Evolutionary conservation across 768 basidiomycete species (phyloP).

Genomic region (Favolaschia claudopus): DNA sequence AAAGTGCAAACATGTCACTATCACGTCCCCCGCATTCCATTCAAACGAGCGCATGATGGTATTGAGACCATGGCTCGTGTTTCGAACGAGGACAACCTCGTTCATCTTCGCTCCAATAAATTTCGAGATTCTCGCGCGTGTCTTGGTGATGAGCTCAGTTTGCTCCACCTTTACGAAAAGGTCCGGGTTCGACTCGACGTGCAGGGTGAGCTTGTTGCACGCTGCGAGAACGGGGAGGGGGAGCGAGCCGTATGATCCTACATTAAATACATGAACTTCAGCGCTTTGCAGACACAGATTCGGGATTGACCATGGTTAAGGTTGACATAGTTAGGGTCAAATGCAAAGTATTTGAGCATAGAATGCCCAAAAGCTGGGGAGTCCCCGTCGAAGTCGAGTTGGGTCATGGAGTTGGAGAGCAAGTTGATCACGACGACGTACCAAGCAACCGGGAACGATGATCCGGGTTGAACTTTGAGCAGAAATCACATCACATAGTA

Average conservation of each 20-base stretch:
- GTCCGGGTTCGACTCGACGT: slow-evolving; percentile 64
- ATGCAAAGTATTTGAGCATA: slow-evolving; percentile 59
- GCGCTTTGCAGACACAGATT: background rate
- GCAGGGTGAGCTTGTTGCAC: slow-evolving; percentile 47
- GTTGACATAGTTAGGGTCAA: slow-evolving; percentile 67
- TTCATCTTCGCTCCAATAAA: slow-evolving; percentile 58
- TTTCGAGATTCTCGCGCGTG: slow-evolving; percentile 38
- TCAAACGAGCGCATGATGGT: slow-evolving; percentile 72
- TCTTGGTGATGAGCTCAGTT: slow-evolving; percentile 42
- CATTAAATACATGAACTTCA: slow-evolving; percentile 17
- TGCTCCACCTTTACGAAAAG: slow-evolving; percentile 54
- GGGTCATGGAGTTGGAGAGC: no score
- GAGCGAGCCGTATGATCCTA: slow-evolving; percentile 68
- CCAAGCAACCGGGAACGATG: no score
- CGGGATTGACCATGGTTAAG: slow-evolving; percentile 64
- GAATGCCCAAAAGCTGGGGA: slow-evolving; percentile 58
- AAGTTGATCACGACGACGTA: no score
- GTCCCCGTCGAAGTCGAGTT: no score
- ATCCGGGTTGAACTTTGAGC: no score
- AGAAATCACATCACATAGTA: no score
- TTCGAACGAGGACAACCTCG: slow-evolving; percentile 67
- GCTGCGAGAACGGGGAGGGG: slow-evolving; percentile 59
- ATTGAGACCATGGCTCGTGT: slow-evolving; percentile 71
- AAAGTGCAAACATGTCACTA: slow-evolving; percentile 62
- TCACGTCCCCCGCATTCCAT: slow-evolving; percentile 72